Percentiles rank a stretch among this genome's conserved stretches.
phyloP scores from a whole-genome alignment of 1,284 basidiomycete species.

The Exobasidium rhododendri region DNA sequence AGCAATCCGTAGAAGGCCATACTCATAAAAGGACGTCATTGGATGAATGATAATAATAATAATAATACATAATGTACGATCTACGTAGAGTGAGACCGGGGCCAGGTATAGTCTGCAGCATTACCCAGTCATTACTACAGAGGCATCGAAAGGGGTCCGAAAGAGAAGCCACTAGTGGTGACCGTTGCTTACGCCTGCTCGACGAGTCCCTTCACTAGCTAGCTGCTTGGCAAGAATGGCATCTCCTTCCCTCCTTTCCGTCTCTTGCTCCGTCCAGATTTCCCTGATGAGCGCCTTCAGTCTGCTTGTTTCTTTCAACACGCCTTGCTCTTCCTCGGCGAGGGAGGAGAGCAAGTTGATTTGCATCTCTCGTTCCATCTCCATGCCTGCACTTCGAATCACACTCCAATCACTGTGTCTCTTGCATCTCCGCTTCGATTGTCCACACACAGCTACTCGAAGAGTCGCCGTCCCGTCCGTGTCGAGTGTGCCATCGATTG shows the following conservation, averaged over 20 bases:
- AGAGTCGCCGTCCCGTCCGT: not conserved
- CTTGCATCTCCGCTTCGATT: constrained; percentile 26
- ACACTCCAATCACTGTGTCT: constrained; percentile 30
- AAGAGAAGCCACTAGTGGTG: too few species aligned
- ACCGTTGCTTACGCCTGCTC: not conserved
- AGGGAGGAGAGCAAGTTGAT: not conserved
- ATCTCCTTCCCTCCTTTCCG: not conserved
- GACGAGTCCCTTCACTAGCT: not conserved
- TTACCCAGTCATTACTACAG: too few species aligned
- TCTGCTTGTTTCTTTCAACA: not conserved
- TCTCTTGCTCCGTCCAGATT: not conserved
- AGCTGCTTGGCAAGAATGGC: not conserved
- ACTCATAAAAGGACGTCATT: too few species aligned
- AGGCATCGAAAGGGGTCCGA: too few species aligned
- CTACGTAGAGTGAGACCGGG: too few species aligned
- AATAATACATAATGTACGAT: not conserved
- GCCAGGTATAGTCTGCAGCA: too few species aligned
- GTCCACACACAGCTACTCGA: constrained; percentile 16
- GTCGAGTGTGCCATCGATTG: constrained; percentile 13
- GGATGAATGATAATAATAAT: too few species aligned
- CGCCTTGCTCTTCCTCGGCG: constrained; percentile 3
- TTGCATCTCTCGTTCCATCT: constrained; percentile 24
- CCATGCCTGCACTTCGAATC: constrained; percentile 26
- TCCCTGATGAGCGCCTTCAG: not conserved
- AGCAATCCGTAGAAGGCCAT: too few species aligned